phyloP scores from a whole-genome alignment of 805 yeast species.

The Schizosaccharomyces octosporus region DNA sequence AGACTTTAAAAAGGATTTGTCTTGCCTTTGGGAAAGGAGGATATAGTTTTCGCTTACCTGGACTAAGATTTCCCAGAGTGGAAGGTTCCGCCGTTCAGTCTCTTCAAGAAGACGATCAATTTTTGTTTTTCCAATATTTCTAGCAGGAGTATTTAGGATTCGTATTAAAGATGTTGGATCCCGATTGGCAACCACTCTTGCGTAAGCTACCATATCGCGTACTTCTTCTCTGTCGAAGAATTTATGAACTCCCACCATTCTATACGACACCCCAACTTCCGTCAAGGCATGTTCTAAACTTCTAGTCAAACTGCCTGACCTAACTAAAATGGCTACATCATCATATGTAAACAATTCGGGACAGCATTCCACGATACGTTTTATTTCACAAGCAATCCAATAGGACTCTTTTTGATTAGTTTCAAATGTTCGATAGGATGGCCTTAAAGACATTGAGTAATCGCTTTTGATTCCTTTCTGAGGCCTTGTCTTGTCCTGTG shows the following conservation, averaged over 20 bases:
- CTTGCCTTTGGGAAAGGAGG: neutral
- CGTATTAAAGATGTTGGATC: constrained; percentile 39
- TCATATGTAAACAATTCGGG: constrained; percentile 5
- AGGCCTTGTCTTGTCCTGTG: constrained; percentile 22
- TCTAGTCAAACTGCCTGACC: constrained; percentile 39
- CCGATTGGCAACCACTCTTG: constrained; percentile 33
- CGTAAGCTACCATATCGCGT: constrained; percentile 31
- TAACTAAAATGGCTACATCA: constrained; percentile 51
- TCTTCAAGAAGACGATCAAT: constrained; percentile 14
- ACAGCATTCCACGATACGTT: neutral
- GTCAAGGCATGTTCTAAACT: constrained; percentile 40
- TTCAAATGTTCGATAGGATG: constrained; percentile 2
- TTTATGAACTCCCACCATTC: constrained; percentile 44
- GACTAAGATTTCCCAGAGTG: constrained; percentile 6
- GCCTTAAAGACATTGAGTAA: constrained; percentile 1
- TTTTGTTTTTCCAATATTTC: constrained; percentile 43
- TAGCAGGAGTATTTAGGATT: constrained; percentile 32
- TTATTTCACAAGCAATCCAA: constrained; percentile 16
- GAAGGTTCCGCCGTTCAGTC: constrained; percentile 4
- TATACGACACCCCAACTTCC: constrained; percentile 33
- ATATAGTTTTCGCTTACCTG: constrained; percentile 5
- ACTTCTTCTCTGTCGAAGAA: constrained; percentile 65
- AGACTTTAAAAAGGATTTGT: neutral
- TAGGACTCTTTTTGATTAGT: constrained; percentile 24
- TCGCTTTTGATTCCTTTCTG: constrained; percentile 5